These are phyloP conservation scores for Boletales sp. DNA, from an alignment of 768 basidiomycete species.

Conservation along the genomic window DNA sequence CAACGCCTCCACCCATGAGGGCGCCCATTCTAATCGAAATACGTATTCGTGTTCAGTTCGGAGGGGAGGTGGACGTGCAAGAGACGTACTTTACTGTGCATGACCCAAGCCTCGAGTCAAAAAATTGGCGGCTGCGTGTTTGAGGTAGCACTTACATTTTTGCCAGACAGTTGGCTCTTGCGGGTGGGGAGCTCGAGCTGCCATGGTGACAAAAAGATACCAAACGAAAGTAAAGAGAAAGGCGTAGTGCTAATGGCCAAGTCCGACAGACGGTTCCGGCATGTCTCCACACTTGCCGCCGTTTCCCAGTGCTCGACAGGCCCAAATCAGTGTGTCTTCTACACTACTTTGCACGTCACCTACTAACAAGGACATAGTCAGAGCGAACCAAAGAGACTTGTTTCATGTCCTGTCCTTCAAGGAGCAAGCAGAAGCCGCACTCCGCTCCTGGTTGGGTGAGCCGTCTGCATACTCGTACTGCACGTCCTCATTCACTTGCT, in stretches of 20 bases:
- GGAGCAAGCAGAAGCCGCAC: slow-evolving; percentile 70
- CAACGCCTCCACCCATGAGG: slow-evolving; percentile 89
- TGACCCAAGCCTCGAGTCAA: slow-evolving; percentile 8
- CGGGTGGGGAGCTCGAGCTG: slow-evolving; percentile 33
- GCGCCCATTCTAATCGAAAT: slow-evolving; percentile 75
- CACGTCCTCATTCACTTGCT: slow-evolving; percentile 7
- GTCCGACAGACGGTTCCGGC: slow-evolving; percentile 5
- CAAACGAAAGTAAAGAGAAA: background rate
- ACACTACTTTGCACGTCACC: background rate
- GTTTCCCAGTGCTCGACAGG: slow-evolving; percentile 78
- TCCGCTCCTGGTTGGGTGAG: slow-evolving; percentile 77
- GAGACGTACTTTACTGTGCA: slow-evolving; percentile 56
- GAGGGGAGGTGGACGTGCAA: background rate
- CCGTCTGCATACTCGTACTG: slow-evolving; percentile 1
- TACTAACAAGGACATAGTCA: slow-evolving; percentile 45
- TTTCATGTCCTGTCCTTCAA: slow-evolving; percentile 72
- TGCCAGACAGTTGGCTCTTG: slow-evolving; percentile 69
- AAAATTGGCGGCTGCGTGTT: background rate
- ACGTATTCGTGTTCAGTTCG: slow-evolving; percentile 4
- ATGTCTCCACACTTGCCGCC: slow-evolving; percentile 33
- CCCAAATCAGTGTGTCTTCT: slow-evolving; percentile 74
- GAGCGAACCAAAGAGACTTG: slow-evolving; percentile 81
- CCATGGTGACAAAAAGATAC: slow-evolving; percentile 21
- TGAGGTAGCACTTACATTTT: slow-evolving; percentile 51
- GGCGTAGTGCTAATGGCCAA: background rate